A percentile compares a stretch with the other conserved stretches of the same genome.
phyloP scores from a whole-genome alignment of 768 basidiomycete species.

The Hericium rajendrae region DNA sequence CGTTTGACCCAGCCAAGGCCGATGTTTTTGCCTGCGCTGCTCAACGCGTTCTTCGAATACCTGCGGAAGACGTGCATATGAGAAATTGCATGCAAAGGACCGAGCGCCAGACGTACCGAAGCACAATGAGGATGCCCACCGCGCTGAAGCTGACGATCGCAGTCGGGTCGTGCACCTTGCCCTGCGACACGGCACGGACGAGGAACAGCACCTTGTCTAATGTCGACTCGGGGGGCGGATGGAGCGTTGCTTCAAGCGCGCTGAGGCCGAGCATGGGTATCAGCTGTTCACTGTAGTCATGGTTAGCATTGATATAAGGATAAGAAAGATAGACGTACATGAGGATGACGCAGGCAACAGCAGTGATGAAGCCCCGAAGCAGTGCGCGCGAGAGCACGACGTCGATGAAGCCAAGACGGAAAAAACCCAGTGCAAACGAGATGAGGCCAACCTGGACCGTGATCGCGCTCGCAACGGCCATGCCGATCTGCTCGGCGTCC shows the following conservation, averaged over 20 bases:
- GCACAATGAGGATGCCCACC: conserved; percentile 51
- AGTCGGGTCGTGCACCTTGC: conserved; percentile 55
- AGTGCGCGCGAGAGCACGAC: conserved; percentile 86
- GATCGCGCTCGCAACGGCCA: conserved; percentile 71
- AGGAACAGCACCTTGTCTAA: conserved; percentile 75
- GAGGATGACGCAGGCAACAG: conserved; percentile 77
- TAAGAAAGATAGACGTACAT: conserved; percentile 40
- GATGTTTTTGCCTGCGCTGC: not conserved
- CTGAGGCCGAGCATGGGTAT: conserved; percentile 85
- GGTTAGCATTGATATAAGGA: conserved; percentile 1
- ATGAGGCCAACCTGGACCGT: conserved; percentile 85
- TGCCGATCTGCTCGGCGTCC: conserved; percentile 42
- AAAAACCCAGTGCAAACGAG: conserved; percentile 77
- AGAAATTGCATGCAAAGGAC: conserved; percentile 31
- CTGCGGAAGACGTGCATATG: not conserved
- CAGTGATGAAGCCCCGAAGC: conserved; percentile 79
- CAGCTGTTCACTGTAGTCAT: conserved; percentile 54
- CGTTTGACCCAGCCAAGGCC: conserved; percentile 49
- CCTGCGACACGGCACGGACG: conserved; percentile 38
- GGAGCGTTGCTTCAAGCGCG: conserved; percentile 38
- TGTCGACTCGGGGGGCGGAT: conserved; percentile 51
- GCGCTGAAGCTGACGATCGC: conserved; percentile 67
- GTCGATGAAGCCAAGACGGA: conserved; percentile 87
- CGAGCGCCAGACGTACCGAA: conserved; percentile 46
- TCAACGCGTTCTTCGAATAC: not conserved